Evolutionary conservation across 805 yeast species (phyloP).

Genomic region (Metschnikowia matae): DNA sequence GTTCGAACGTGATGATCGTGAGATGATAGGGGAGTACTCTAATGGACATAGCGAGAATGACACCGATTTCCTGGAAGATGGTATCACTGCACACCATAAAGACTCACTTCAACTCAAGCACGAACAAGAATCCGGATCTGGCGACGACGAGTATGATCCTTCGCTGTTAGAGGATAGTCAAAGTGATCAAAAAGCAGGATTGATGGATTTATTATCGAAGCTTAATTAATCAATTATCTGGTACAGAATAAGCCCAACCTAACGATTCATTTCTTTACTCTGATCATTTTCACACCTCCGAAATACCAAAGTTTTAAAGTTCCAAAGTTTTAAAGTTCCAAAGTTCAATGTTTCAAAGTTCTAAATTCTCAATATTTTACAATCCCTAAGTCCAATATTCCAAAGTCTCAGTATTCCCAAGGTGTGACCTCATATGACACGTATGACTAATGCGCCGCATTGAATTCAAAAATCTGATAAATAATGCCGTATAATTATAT

Average conservation of each 20-base stretch:
- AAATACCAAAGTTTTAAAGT: no score
- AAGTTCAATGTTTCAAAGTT: no score
- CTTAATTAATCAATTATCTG: slow-evolving; percentile 1
- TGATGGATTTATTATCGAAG: slow-evolving; percentile 17
- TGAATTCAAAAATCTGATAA: neutral
- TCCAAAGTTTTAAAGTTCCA: no score
- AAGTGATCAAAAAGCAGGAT: slow-evolving; percentile 10
- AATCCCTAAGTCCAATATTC: no score
- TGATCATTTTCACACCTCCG: no score
- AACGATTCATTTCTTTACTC: no score
- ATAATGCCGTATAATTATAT: slow-evolving; percentile 1
- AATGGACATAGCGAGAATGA: slow-evolving; percentile 14
- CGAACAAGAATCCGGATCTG: slow-evolving; percentile 7
- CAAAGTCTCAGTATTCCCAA: no score
- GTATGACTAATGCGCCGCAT: no score
- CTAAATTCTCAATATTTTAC: no score
- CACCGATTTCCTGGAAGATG: slow-evolving; percentile 11
- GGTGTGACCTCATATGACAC: no score
- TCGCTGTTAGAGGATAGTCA: neutral
- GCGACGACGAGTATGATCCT: slow-evolving; percentile 11
- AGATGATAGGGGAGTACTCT: slow-evolving; percentile 14
- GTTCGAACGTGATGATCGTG: slow-evolving; percentile 35
- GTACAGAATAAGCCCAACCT: neutral
- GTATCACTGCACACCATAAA: slow-evolving; percentile 26
- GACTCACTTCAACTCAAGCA: slow-evolving; percentile 32